Evolutionary conservation across 306 rosid species (phyloP), one percentile per base, ranked within the genome.

Genomic region (Vigna mungo): DNA sequence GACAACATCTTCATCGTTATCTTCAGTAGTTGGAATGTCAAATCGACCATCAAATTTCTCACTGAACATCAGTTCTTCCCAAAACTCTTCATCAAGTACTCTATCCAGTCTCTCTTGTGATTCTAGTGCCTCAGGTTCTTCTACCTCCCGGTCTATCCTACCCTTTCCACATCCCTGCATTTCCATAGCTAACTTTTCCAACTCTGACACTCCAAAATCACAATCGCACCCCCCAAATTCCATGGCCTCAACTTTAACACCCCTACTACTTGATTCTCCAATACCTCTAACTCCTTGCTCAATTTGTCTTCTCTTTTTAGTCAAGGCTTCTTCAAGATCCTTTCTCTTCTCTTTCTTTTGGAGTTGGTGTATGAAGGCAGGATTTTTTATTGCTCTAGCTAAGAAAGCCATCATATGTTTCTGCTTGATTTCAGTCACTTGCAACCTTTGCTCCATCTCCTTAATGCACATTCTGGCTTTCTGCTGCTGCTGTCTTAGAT

Each of bases 401-500:
- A 94, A 83, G 91, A 91, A 94, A 39, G 88, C 66, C 96, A 90
- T 91, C 97, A 90, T 94, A 23, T 94, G 92, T 36, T 81, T 87
- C 84, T 94, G 98, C 85, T 85, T 91, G 55, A 18, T 63, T 84
- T 91, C 96, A 6, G 93, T 86, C 39, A 88, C 88, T 78, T 77
- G 89, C 23, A 91, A 72, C 84, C 89, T 91, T 70, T 86, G 88
- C 36, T 94, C 97, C 96, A 91, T 88, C 48, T 84, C 84, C 49
- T 85, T 86, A 23, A 94, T 87, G 74, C 46, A 71, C 6, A 89
- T 75, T 78, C 77, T 89, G 5, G 93, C 80, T 54, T 75, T 84
- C 79, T 91, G 92, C 53, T 94, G 96, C 77, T 91, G 86, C 79
- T 88, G 88, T 72, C 93, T 86, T 48, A 94, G 96, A 81, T 78